Evolutionary conservation across 352 stramenopile species (phyloP).

Genomic region (Globisporangium orthogonon): DNA sequence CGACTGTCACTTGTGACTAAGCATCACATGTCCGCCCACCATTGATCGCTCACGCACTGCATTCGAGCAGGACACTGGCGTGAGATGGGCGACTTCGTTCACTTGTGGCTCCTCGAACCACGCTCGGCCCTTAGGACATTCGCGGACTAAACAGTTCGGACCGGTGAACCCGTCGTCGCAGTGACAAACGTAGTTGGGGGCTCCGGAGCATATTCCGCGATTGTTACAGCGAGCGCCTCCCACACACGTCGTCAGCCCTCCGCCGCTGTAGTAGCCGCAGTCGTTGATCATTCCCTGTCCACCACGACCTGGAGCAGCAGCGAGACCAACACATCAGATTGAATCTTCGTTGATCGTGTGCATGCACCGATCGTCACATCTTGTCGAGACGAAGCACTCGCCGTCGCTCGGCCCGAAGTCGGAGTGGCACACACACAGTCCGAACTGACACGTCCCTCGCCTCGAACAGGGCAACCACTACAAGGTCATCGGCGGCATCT

Average conservation of each 20-base stretch:
- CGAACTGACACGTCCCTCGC: conserved; percentile 40
- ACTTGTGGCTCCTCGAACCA: conserved; percentile 59
- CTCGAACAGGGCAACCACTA: conserved; percentile 65
- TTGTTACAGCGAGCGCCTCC: conserved; percentile 42
- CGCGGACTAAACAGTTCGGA: conserved; percentile 47
- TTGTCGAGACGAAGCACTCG: conserved; percentile 7
- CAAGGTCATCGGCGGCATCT: neutral
- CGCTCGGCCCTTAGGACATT: conserved; percentile 42
- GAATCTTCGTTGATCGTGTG: no score
- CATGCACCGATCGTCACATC: no score
- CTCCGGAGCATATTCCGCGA: conserved; percentile 41
- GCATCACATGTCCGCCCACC: neutral
- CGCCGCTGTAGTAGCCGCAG: conserved; percentile 38
- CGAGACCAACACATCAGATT: neutral
- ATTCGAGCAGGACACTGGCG: conserved; percentile 61
- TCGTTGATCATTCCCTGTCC: conserved; percentile 25
- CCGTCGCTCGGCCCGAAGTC: conserved; percentile 56
- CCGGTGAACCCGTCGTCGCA: conserved; percentile 47
- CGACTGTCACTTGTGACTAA: neutral
- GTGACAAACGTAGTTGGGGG: conserved; percentile 37
- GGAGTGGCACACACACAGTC: conserved; percentile 37
- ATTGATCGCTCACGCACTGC: conserved; percentile 23
- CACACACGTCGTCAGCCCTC: conserved; percentile 34
- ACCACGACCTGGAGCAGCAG: conserved; percentile 13
- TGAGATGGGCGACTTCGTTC: conserved; percentile 50